Evolutionary conservation across 2,329 filamentous ascomycete genomes (phyloP), one percentile per base, ranked within the genome.

Genomic region (Phialophora chinensis): DNA sequence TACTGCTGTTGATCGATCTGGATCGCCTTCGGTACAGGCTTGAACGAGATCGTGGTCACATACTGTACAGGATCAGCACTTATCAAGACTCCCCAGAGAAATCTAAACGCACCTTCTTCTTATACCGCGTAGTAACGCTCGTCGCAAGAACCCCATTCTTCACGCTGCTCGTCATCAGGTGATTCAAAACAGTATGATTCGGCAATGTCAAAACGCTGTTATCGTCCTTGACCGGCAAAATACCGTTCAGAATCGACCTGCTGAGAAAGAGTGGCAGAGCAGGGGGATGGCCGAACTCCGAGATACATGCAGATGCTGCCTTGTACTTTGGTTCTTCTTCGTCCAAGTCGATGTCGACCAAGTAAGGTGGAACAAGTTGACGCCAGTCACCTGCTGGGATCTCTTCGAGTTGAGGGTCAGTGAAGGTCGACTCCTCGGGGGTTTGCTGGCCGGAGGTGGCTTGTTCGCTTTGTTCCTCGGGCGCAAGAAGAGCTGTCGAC

Each of bases 41-140:
- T 98, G 82, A 98, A 98, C 83, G 98, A 90, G 76, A 98, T 96
- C 2, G 93, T 97, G 3, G 94, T 98, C 42, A 98, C 91, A 79
- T 98, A 98, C 94, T 97, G 73, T 65, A 64, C 52, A 54, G 50
- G 54, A 20, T 54, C 49, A 52, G n/a, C 35, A 56, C 31, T 12
- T 60, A 52, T 52, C 49, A 42, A 4, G 52, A 23, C 12, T 25
- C 42, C 44, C 12, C 11, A 65, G 49, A 25, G 17, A 62, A 20
- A 31, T 12, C 33, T 42, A 67, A 14, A 29, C 74, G 66, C 73
- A 81, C 80, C 77, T 99, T 99, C 79, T 91, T 90, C 82, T 93
- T 96, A 79, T 98, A 99, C 78, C 95, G 87, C n/a, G 95, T 99
- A 4, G 95, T 99, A 14, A 92, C 94, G 75, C 93, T 97, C 5